Base-by-base conservation (phyloP, 495 filamentous ascomycete genomes). In the Trichoderma gamsii region DNA sequence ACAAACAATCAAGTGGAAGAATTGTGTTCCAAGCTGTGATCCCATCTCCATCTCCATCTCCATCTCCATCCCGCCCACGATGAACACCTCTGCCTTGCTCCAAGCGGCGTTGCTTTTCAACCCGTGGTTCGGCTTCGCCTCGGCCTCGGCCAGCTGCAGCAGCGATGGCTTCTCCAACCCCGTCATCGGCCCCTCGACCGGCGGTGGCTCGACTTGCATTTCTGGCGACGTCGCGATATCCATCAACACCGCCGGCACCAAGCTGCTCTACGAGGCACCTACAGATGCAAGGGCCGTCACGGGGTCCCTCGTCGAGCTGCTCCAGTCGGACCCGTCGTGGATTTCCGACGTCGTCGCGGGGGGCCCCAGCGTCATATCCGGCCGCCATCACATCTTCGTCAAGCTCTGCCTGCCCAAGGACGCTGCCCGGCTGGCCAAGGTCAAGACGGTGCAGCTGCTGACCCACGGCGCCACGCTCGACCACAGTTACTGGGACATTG, bases 181-280 rank as follows among this genome's bases (percentile, higher is more conserved):
- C 16, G 18, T 51, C 46, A 51, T 51, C 16, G 46, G 46, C 46
- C 46, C 46, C 11, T 51, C 46, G 15, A 16, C 46, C 46, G 46
- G 46, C 46, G 46, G 46, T n/a, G 46, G 15, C 46, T 51, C 46
- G 18, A 51, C 46, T n/a, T 51, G 46, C 46, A 51, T 51, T n/a
- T 51, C 46, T n/a, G 46, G 46, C 16, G 5, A 16, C 46, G 46
- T 51, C 46, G 15, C 46, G 15, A 6, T 51, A 16, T 18, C 46
- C 16, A 16, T 51, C 46, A 51, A 51, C 16, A 18, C 46, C 0
- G n/a, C 46, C 46, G 46, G 46, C 18, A 16, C 18, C 46, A 51
- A 51, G 5, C 16, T 51, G 5, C 46, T 51, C 16, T 51, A 51
- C 46, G 13, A 16, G 46, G 46, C 46, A n/a, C 46, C 46, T 1